Evolutionary conservation across 2,329 filamentous ascomycete species (phyloP).

Genomic region (Calonectria henricotiae): DNA sequence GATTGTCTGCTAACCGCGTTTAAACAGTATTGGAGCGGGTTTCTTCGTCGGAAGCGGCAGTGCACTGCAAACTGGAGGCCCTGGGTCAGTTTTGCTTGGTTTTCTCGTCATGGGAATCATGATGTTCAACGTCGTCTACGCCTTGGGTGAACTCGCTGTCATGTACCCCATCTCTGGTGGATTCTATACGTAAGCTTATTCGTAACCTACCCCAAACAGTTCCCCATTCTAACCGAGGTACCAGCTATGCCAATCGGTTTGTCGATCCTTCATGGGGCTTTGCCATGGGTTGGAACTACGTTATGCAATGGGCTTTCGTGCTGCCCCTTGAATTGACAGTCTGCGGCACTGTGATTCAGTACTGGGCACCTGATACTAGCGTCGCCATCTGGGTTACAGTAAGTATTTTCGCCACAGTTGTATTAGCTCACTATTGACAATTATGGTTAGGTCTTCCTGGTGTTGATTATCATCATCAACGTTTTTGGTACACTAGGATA

Average conservation of each 20-base stretch:
- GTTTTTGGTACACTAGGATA: conserved; percentile 72
- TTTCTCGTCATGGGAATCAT: conserved; percentile 73
- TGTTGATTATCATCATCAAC: conserved; percentile 69
- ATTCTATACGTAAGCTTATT: conserved; percentile 65
- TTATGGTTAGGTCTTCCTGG: conserved; percentile 64
- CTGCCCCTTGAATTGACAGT: conserved; percentile 67
- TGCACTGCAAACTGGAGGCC: conserved; percentile 56
- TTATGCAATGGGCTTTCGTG: conserved; percentile 64
- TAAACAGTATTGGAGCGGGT: conserved; percentile 68
- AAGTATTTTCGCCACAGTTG: not conserved
- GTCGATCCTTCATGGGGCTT: conserved; percentile 68
- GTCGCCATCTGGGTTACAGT: conserved; percentile 70
- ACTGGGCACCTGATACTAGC: conserved; percentile 65
- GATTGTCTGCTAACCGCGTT: conserved; percentile 8
- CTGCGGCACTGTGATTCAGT: conserved; percentile 66
- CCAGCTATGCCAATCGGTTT: conserved; percentile 68
- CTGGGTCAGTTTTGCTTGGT: conserved; percentile 63
- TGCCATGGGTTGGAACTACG: conserved; percentile 67
- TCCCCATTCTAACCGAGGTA: conserved; percentile 20
- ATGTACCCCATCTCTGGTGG: conserved; percentile 67
- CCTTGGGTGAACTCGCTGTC: conserved; percentile 69
- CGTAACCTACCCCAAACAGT: not conserved
- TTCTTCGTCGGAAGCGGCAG: conserved; percentile 75
- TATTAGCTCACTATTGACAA: not conserved
- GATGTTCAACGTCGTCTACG: conserved; percentile 76